Conservation (phyloP, 1,139 yeast genomes). For the Kurtzmaniella quercitrusa region DNA sequence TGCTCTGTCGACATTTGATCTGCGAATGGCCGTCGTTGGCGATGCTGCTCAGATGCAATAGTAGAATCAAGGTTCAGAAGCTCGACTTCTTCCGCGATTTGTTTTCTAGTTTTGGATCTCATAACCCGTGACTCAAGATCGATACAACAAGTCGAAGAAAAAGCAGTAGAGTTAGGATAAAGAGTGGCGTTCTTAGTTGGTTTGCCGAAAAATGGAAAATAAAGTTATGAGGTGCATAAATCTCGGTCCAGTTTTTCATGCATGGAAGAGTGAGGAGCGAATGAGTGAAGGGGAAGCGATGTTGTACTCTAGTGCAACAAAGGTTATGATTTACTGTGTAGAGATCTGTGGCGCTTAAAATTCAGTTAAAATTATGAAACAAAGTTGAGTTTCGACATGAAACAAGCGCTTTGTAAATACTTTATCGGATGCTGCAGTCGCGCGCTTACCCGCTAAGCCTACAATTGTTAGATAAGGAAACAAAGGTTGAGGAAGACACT, state of each 20-base stretch:
- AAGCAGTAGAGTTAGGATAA: not conserved
- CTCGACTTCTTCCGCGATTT: not conserved
- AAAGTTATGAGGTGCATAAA: not conserved
- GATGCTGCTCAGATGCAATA: not conserved
- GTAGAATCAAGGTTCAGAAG: not conserved
- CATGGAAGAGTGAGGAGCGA: not conserved
- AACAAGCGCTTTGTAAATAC: no score
- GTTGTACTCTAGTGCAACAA: no score
- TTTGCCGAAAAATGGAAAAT: not conserved
- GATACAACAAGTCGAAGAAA: not conserved
- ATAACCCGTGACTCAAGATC: not conserved
- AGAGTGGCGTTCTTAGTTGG: not conserved
- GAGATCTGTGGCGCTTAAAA: no score
- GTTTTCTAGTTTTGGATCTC: not conserved
- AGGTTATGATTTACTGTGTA: no score
- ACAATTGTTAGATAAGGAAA: not conserved
- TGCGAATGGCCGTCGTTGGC: not conserved
- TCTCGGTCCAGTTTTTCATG: not conserved
- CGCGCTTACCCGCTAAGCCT: not conserved
- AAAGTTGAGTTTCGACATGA: no score
- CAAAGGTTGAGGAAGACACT: no score
- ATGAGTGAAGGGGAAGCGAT: no score
- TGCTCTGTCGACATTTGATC: not conserved
- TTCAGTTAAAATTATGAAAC: no score
- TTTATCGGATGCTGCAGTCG: no score